Evolutionary conservation across 495 filamentous ascomycete genomes (phyloP).

Genomic region (Glonium stellatum): DNA sequence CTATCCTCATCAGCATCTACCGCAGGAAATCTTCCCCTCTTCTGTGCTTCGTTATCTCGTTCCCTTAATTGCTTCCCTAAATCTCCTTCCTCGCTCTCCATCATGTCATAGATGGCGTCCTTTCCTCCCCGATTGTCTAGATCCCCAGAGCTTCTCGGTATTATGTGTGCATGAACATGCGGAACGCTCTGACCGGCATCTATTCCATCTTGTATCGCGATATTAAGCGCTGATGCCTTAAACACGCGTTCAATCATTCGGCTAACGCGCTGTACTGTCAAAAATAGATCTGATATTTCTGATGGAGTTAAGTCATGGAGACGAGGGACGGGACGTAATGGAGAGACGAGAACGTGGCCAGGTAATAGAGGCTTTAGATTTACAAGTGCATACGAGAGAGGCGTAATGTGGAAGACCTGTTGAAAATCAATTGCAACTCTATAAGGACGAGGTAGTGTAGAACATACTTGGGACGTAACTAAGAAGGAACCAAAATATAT

Average conservation of each 20-base stretch:
- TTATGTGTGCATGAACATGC: slow-evolving; percentile 91
- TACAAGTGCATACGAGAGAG: slow-evolving; percentile 74
- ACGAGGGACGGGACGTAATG: slow-evolving; percentile 57
- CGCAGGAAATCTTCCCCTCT: slow-evolving; percentile 43
- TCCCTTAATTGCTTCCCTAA: slow-evolving; percentile 57
- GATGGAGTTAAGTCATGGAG: slow-evolving; percentile 63
- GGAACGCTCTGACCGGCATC: slow-evolving; percentile 85
- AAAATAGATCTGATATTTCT: slow-evolving; percentile 80
- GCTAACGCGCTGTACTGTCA: slow-evolving; percentile 72
- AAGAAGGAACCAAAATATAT: slow-evolving; percentile 30
- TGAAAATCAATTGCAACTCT: neutral
- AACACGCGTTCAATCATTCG: slow-evolving; percentile 70
- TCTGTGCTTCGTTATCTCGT: slow-evolving; percentile 27
- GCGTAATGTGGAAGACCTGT: slow-evolving; percentile 65
- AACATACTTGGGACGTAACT: slow-evolving; percentile 27
- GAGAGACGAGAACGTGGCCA: slow-evolving; percentile 82
- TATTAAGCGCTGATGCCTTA: slow-evolving; percentile 58
- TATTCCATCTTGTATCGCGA: slow-evolving; percentile 84
- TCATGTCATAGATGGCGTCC: slow-evolving; percentile 67
- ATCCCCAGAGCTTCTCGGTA: slow-evolving; percentile 62
- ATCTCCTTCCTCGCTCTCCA: slow-evolving; percentile 82
- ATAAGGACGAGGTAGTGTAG: neutral
- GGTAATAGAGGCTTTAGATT: slow-evolving; percentile 93
- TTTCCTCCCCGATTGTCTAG: slow-evolving; percentile 45
- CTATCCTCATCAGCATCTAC: slow-evolving; percentile 61